Evolutionary conservation across 768 basidiomycete genomes (phyloP).

Genomic region (Russula lepida): DNA sequence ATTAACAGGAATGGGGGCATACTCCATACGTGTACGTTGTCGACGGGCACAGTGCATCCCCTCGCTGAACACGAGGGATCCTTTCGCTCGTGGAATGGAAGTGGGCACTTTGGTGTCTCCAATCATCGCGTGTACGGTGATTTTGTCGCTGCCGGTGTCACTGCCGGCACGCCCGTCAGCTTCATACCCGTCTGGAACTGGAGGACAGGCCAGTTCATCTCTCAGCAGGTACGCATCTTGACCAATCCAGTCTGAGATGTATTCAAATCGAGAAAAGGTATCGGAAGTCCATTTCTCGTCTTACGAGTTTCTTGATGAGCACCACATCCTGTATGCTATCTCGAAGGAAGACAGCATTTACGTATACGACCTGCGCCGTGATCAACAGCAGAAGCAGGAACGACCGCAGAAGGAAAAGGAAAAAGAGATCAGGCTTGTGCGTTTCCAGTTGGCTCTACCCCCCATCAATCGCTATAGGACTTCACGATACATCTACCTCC

Average conservation of each 20-base stretch:
- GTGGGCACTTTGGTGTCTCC: background rate
- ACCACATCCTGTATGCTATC: conserved; percentile 5
- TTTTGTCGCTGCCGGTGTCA: conserved; percentile 2
- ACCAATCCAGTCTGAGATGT: too few species aligned
- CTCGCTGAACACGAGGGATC: background rate
- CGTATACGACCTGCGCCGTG: conserved; percentile 9
- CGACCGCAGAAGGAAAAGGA: background rate
- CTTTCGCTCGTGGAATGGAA: background rate
- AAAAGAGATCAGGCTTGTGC: background rate
- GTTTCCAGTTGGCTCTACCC: conserved; percentile 6
- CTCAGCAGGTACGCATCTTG: background rate
- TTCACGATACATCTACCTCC: conserved; percentile 5
- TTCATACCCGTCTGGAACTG: conserved; percentile 15
- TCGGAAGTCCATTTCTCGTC: conserved; percentile 1
- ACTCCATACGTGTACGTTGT: conserved; percentile 1
- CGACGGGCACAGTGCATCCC: background rate
- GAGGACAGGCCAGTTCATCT: conserved; percentile 6
- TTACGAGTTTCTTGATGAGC: conserved; percentile 13
- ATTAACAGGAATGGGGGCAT: background rate
- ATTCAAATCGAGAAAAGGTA: too few species aligned
- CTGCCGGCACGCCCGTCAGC: background rate
- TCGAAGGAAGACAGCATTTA: conserved; percentile 2
- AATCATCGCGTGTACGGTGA: background rate
- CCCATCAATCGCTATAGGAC: background rate
- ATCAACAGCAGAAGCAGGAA: background rate